Evolutionary conservation across 768 basidiomycete species (phyloP).

Genomic region (Agaricus bisporus): DNA sequence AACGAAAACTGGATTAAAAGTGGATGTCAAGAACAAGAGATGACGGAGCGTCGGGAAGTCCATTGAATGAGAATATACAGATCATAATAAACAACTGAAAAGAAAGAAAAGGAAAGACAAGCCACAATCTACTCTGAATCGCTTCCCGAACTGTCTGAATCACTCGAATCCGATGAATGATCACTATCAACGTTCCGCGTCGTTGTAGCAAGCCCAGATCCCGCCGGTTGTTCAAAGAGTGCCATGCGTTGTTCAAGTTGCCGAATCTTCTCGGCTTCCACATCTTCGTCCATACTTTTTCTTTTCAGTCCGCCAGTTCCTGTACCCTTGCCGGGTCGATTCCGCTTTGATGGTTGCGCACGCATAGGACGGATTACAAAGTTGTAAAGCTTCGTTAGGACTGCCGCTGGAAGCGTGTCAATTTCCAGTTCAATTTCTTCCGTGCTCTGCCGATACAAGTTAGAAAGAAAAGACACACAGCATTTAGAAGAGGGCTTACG

Average conservation of each 20-base stretch:
- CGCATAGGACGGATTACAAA: conserved; percentile 82
- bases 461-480: conserved; percentile 12
- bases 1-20: conserved; percentile 10
- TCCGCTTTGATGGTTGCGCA: conserved; percentile 54
- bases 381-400: conserved; percentile 92
- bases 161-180: conserved; percentile 75
- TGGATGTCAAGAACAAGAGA: conserved; percentile 10
- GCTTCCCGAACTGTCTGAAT: conserved; percentile 74
- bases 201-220: conserved; percentile 29
- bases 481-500: conserved; percentile 43
- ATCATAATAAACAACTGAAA: conserved; percentile 14
- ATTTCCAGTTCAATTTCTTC: conserved; percentile 99
- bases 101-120: conserved; percentile 15
- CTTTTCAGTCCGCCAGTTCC: conserved; percentile 89
- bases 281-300: conserved; percentile 96
- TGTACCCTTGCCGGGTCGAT: conserved; percentile 65
- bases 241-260: conserved; percentile 84
- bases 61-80: conserved; percentile 28
- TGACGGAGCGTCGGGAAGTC: neutral
- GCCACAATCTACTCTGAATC: conserved; percentile 57
- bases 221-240: conserved; percentile 64
- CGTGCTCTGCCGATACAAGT: conserved; percentile 54
- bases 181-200: conserved; percentile 55
- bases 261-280: conserved; percentile 92
- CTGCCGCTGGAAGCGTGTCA: conserved; percentile 78